Conservation (phyloP, 345 rosid species). For the Isatis tinctoria region DNA sequence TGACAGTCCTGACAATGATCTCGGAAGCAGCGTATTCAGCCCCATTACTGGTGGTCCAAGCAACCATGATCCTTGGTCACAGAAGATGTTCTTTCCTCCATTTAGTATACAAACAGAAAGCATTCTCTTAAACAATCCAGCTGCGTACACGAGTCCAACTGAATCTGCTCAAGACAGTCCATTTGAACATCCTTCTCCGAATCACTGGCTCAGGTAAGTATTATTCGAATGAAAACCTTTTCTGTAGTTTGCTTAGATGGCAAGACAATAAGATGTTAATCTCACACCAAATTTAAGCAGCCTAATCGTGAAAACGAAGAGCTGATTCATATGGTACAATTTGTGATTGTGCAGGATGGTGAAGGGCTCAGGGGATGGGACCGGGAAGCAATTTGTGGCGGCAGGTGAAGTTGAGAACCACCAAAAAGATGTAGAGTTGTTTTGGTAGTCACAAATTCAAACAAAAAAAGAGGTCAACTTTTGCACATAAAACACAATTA, state of each 20-base stretch:
- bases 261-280: too few relatives aligned
- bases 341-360: conserved; percentile 12
- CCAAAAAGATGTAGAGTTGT: conserved; percentile 57
- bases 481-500: conserved; percentile 13
- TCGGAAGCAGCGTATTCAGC: conserved; percentile 52
- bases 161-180: conserved; percentile 47
- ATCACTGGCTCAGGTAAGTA: conserved; percentile 86
- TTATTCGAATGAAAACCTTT: neutral
- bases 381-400: conserved; percentile 21
- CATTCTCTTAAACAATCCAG: conserved; percentile 37
- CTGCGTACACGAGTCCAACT: conserved; percentile 49
- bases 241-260: too few relatives aligned
- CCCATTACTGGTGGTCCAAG: conserved; percentile 46
- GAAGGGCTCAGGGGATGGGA: conserved; percentile 9
- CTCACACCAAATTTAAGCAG: too few relatives aligned
- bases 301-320: neutral
- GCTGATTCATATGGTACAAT: neutral
- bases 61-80: conserved; percentile 71
- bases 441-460: conserved; percentile 50
- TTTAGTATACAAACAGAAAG: conserved; percentile 33
- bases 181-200: conserved; percentile 47
- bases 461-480: conserved; percentile 27
- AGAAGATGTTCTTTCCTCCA: conserved; percentile 58
- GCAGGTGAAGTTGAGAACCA: conserved; percentile 34
- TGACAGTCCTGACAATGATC: conserved; percentile 50